phyloP scores from a whole-genome alignment of 441 rosid species.

The Cnidoscolus chayamansa region DNA sequence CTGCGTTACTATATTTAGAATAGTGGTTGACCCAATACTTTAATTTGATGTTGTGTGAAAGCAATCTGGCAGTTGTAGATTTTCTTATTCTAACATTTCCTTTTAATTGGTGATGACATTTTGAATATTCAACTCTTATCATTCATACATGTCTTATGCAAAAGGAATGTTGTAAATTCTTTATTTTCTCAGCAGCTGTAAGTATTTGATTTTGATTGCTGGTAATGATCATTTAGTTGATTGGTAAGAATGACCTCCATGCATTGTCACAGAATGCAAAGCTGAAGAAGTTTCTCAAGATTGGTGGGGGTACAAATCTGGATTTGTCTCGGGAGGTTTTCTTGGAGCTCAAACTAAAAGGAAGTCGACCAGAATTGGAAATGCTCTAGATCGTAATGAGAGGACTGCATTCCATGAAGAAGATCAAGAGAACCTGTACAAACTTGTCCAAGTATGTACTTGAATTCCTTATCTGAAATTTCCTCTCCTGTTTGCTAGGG shows the following conservation, averaged over 20 bases:
- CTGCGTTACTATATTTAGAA: too few relatives aligned
- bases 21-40: not conserved
- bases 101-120: not conserved
- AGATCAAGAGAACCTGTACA: slow-evolving; percentile 97
- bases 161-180: not conserved
- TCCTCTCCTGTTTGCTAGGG: not conserved
- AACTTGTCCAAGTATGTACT: slow-evolving; percentile 74
- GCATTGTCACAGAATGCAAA: slow-evolving; percentile 44
- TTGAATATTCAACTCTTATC: not conserved
- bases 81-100: not conserved
- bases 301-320: slow-evolving; percentile 91
- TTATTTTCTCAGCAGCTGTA: not conserved
- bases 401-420: slow-evolving; percentile 77
- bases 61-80: not conserved
- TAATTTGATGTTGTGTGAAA: not conserved
- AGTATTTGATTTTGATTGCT: not conserved
- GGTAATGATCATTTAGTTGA: not conserved
- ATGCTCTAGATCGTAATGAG: slow-evolving; percentile 31
- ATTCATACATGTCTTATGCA: not conserved
- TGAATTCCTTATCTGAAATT: not conserved
- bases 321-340: slow-evolving; percentile 89
- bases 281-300: slow-evolving; percentile 47
- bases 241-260: slow-evolving; percentile 20
- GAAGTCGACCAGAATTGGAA: slow-evolving; percentile 38
- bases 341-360: slow-evolving; percentile 67